phyloP scores from a whole-genome alignment of 306 rosid species.

The Acacia crassicarpa region DNA sequence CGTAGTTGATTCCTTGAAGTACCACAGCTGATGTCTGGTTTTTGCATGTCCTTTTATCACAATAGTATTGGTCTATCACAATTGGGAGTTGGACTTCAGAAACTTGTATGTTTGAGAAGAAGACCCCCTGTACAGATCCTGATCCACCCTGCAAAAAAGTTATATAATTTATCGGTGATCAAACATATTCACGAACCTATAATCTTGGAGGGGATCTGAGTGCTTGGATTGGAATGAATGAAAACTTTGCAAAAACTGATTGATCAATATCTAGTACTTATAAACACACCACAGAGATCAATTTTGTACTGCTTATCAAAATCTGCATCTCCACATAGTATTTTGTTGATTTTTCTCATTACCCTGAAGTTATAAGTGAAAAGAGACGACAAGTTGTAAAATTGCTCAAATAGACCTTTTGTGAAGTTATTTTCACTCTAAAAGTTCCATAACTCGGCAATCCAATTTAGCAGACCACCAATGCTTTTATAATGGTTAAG shows the following conservation, averaged over 20 bases:
- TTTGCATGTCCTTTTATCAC: constrained; percentile 74
- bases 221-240: constrained; percentile 11
- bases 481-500: background rate
- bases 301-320: background rate
- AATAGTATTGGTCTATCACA: constrained; percentile 92
- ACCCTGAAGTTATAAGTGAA: constrained; percentile 2
- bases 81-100: constrained; percentile 88
- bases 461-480: constrained; percentile 49
- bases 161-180: constrained; percentile 8
- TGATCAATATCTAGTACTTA: constrained; percentile 11
- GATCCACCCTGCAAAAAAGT: constrained; percentile 80
- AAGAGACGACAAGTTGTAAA: background rate
- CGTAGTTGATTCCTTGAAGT: constrained; percentile 87
- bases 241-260: constrained; percentile 7
- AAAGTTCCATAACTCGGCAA: background rate
- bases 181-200: constrained; percentile 8
- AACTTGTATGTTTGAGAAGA: constrained; percentile 86
- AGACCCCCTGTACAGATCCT: constrained; percentile 85
- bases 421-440: constrained; percentile 2
- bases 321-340: background rate
- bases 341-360: constrained; percentile 8
- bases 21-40: constrained; percentile 87
- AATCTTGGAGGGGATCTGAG: constrained; percentile 7
- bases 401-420: background rate
- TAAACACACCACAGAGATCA: background rate